Evolutionary conservation across 2,329 filamentous ascomycete species (phyloP).

Genomic region (Pseudocercospora vitis): DNA sequence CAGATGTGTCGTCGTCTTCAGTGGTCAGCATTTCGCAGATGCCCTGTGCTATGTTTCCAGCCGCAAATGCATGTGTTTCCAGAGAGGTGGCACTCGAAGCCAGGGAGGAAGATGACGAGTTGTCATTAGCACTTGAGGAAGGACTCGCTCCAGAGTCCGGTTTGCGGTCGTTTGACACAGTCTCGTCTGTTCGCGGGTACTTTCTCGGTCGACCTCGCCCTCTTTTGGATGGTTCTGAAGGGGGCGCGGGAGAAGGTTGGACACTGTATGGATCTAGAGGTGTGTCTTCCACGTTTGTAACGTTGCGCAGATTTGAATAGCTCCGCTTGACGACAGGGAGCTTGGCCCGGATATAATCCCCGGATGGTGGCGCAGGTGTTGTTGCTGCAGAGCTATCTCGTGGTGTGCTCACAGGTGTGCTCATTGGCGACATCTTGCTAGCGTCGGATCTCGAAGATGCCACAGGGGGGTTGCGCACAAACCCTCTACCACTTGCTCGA

Average conservation of each 20-base stretch:
- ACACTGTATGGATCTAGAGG: conserved; percentile 27
- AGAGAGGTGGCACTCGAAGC: conserved; percentile 37
- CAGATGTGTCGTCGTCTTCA: conserved; percentile 19
- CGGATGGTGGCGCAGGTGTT: background rate
- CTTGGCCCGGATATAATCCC: conserved; percentile 17
- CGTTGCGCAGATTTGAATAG: conserved; percentile 31
- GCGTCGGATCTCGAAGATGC: background rate
- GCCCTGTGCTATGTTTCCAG: conserved; percentile 32
- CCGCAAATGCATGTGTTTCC: conserved; percentile 27
- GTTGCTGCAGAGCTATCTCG: background rate
- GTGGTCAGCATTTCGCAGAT: conserved; percentile 36
- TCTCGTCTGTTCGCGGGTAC: conserved; percentile 19
- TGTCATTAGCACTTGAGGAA: conserved; percentile 27
- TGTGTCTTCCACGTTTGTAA: conserved; percentile 30
- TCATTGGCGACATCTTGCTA: background rate
- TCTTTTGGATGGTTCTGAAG: conserved; percentile 22
- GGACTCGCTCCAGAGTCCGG: conserved; percentile 25
- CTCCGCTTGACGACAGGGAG: conserved; percentile 30
- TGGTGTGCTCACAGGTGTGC: background rate
- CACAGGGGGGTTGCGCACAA: conserved; percentile 15
- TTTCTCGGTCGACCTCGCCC: conserved; percentile 29
- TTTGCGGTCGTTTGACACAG: conserved; percentile 2
- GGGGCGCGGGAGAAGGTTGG: conserved; percentile 27
- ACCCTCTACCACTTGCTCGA: conserved; percentile 21
- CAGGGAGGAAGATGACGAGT: conserved; percentile 25